A percentile compares a stretch with the other conserved stretches of the same genome.
Conservation (phyloP, 2,329 filamentous ascomycete species). For the Sporothrix phasma region DNA sequence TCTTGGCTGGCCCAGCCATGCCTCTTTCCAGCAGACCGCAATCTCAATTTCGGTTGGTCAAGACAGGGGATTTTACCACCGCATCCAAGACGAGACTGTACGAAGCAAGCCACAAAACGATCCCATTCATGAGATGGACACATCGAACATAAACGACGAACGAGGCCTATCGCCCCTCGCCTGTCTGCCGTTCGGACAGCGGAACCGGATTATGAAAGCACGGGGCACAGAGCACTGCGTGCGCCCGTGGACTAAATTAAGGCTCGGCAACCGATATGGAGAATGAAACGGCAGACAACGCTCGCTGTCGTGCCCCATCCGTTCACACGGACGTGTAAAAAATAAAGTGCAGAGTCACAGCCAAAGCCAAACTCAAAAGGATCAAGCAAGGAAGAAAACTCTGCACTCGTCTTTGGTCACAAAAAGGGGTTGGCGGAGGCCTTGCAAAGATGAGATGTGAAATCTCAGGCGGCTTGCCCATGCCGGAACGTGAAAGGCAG, state of each 20-base stretch:
- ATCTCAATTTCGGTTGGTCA: neutral
- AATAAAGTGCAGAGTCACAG: neutral
- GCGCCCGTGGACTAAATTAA: too few relatives aligned
- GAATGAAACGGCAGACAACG: neutral
- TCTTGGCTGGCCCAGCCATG: neutral
- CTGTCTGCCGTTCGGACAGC: too few relatives aligned
- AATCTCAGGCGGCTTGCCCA: neutral
- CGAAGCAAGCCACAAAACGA: too few relatives aligned
- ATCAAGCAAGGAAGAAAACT: neutral
- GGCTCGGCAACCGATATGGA: too few relatives aligned
- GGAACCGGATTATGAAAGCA: neutral
- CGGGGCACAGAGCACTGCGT: neutral
- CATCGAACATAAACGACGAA: neutral
- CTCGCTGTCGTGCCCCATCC: too few relatives aligned
- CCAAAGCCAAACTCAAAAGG: too few relatives aligned
- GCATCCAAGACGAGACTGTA: too few relatives aligned
- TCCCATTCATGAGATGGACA: neutral
- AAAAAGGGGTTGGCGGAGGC: neutral
- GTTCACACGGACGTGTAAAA: neutral
- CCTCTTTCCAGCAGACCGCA: neutral
- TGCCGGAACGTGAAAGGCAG: neutral
- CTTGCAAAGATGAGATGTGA: neutral
- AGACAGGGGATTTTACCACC: too few relatives aligned
- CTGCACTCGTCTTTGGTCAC: neutral
- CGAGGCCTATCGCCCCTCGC: neutral